Evolutionary conservation across 2,329 filamentous ascomycete species (phyloP).

Genomic region (Aureobasidium pullulans): DNA sequence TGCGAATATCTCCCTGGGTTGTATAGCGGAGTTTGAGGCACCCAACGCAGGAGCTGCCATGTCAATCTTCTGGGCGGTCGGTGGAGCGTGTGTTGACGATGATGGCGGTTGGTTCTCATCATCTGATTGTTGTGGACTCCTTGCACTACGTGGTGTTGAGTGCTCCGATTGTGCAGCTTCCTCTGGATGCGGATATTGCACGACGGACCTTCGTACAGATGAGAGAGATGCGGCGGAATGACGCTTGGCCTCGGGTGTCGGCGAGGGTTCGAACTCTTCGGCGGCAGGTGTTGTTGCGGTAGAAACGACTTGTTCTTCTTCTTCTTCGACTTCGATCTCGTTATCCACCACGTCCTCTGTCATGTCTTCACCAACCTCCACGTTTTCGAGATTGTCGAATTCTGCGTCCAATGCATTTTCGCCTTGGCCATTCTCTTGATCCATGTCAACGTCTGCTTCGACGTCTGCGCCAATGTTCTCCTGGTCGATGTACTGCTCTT

Average conservation of each 20-base stretch:
- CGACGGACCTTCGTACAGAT: neutral
- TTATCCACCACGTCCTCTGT: neutral
- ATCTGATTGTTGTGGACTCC: slow-evolving; percentile 58
- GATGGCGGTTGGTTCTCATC: slow-evolving; percentile 74
- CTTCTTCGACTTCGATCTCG: neutral
- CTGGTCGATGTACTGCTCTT: neutral
- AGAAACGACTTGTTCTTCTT: slow-evolving; percentile 1
- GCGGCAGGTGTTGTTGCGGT: slow-evolving; percentile 17
- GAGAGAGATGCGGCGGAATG: slow-evolving; percentile 2
- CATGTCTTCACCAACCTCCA: neutral
- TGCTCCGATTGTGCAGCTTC: slow-evolving; percentile 51
- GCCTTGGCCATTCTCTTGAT: neutral
- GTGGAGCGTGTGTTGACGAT: slow-evolving; percentile 29
- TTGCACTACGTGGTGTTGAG: slow-evolving; percentile 48
- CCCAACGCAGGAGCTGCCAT: slow-evolving; percentile 26
- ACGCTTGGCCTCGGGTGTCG: slow-evolving; percentile 21
- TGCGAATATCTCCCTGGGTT: slow-evolving; percentile 16
- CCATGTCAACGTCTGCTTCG: slow-evolving; percentile 4
- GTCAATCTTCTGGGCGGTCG: slow-evolving; percentile 14
- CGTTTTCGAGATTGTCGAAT: slow-evolving; percentile 1
- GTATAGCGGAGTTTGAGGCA: slow-evolving; percentile 17
- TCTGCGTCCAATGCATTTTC: slow-evolving; percentile 3
- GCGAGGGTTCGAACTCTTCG: slow-evolving; percentile 31
- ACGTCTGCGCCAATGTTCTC: neutral
- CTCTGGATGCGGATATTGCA: slow-evolving; percentile 33